These are phyloP conservation scores for Galeopsis tetrahit DNA, from an alignment of 257 asterid genomes.

Conservation along the genomic window DNA sequence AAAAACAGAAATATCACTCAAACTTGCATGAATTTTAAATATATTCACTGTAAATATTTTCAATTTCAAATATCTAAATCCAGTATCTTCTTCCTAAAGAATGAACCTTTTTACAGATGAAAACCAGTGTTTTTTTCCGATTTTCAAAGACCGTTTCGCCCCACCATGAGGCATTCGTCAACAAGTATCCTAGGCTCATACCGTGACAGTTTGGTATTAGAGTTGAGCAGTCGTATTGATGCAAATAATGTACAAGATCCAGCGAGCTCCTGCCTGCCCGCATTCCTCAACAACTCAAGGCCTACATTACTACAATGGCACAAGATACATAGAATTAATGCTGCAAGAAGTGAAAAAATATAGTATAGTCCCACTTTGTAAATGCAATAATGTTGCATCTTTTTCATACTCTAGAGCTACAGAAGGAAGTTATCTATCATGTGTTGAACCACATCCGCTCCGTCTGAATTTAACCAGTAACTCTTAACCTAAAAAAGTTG, in stretches of 20 bases:
- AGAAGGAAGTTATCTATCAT: conserved; percentile 78
- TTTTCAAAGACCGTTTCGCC: background rate
- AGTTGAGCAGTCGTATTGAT: background rate
- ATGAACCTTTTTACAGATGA: background rate
- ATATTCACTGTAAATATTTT: background rate
- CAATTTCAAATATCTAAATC: background rate
- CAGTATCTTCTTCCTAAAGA: background rate
- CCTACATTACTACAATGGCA: background rate
- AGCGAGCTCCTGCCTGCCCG: background rate
- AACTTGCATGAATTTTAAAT: background rate
- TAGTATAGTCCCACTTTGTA: conserved; percentile 14
- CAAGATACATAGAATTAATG: background rate
- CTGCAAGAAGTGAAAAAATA: background rate
- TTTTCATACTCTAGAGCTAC: conserved; percentile 33
- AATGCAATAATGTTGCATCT: background rate
- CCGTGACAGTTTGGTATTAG: background rate
- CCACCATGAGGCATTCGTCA: too few species aligned
- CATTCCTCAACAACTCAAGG: background rate
- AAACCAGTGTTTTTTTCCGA: background rate
- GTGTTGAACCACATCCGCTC: conserved; percentile 87
- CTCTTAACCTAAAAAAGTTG: conserved; percentile 64
- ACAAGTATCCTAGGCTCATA: background rate
- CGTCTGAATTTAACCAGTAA: conserved; percentile 90
- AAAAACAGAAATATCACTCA: background rate
- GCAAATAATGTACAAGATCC: conserved; percentile 5